Base-by-base conservation (phyloP, 176 grass and related monocot genomes). In the Dendrocalamus sinicus region DNA sequence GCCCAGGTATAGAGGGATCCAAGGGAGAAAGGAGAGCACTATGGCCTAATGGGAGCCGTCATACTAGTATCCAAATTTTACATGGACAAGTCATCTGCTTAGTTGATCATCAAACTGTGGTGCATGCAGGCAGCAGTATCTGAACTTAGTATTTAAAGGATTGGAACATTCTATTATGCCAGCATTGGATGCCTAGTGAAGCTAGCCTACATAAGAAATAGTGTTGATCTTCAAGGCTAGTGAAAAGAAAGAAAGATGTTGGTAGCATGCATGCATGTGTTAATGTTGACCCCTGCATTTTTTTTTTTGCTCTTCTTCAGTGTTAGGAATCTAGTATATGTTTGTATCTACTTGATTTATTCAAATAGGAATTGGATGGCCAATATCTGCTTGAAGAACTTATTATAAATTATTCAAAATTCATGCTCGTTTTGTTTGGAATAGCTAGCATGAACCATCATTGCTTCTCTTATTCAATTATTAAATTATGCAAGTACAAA, bases 1-100 rank as follows among this genome's bases (percentile, higher is more conserved):
- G 81, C 81, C 89, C 85, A 91, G 22, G 10, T 70, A 63, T 63
- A 83, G 81, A 87, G 85, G 85, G 81, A 91, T 91, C 89, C 85
- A 76, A 88, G 85, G 80, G 75, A 74, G 53, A 79, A 75, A 88
- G 15, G 50, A 9, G 13, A 75, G 44, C 74, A 73, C 75, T 84
- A 9, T 62, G 68, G 8, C 59, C 84, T 67, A 80, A 60, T 83
- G 84, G 81, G 89, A 79, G 89, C 43, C 40, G 89, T 79, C 87
- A 67, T 13, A 74, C 67, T 53, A 83, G 84, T 53, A 75, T 84
- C 74, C 44, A 39, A 50, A 30, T 79, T 65, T 12, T 89, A 79
- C 73, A 73, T 84, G 55, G 73, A 47, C 55, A 78, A 19, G 61
- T 76, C 16, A 73, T 60, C 68, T 83, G 53, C 30, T 76, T 68